These are phyloP conservation scores for Aspergillus sp. DNA, from an alignment of 2,329 filamentous ascomycete genomes.

Conservation along the genomic window DNA sequence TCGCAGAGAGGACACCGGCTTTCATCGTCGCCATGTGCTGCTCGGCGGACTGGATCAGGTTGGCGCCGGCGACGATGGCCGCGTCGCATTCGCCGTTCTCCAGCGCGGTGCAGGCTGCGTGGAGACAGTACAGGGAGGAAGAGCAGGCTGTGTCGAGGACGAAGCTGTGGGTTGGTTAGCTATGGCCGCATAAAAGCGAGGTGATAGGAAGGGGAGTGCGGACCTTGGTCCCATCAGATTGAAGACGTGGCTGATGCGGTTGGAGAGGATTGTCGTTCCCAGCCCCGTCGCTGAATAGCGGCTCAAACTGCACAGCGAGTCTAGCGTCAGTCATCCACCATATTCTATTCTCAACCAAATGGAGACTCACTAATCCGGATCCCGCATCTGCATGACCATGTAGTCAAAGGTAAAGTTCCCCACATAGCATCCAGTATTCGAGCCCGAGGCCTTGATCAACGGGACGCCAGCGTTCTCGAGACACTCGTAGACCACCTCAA, in stretches of 20 bases:
- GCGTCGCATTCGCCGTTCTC: conserved; percentile 23
- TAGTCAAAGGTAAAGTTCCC: too few species aligned
- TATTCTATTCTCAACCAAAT: too few species aligned
- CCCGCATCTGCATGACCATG: too few species aligned
- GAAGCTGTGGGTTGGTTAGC: neutral
- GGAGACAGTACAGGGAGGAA: conserved; percentile 42
- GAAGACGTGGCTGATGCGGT: conserved; percentile 42
- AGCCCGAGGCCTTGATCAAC: too few species aligned
- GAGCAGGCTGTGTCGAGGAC: conserved; percentile 45
- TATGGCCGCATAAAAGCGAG: neutral
- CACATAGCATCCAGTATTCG: too few species aligned
- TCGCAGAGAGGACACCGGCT: conserved; percentile 39
- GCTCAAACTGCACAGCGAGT: neutral
- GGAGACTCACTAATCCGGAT: too few species aligned
- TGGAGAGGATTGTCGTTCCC: conserved; percentile 17
- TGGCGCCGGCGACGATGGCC: conserved; percentile 30
- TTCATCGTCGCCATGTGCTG: conserved; percentile 32
- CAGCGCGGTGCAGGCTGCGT: conserved; percentile 39
- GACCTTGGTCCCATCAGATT: conserved; percentile 39
- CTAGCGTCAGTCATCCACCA: too few species aligned
- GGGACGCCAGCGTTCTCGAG: too few species aligned
- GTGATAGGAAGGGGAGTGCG: neutral
- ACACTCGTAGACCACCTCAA: too few species aligned
- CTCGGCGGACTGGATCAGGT: conserved; percentile 26
- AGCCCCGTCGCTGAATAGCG: conserved; percentile 23